Percentiles rank a stretch among this genome's conserved stretches.
phyloP scores from a whole-genome alignment of 805 yeast genomes.

The Yamadazyma insecticola region DNA sequence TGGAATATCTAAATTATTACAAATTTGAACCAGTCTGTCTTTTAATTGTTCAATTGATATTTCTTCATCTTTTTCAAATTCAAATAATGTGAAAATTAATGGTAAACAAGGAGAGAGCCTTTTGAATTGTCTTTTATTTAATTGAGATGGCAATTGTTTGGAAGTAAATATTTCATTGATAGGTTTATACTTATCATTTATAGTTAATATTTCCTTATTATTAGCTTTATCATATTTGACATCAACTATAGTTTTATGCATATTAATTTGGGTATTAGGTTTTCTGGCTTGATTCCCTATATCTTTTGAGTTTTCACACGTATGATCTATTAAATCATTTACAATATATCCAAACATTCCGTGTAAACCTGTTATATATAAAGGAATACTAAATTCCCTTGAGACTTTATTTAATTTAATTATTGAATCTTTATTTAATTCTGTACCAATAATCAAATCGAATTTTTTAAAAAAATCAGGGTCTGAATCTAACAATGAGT shows the following conservation, averaged over 20 bases:
- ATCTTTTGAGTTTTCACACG: conserved; percentile 48
- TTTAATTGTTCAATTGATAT: conserved; percentile 27
- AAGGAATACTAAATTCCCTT: conserved; percentile 54
- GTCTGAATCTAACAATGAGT: conserved; percentile 10
- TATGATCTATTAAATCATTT: conserved; percentile 69
- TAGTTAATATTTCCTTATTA: conserved; percentile 41
- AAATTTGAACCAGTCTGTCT: conserved; percentile 20
- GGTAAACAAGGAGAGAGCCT: conserved; percentile 57
- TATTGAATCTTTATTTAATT: conserved; percentile 42
- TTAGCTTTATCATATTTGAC: conserved; percentile 28
- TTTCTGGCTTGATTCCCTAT: conserved; percentile 40
- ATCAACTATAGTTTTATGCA: conserved; percentile 27
- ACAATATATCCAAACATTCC: conserved; percentile 84
- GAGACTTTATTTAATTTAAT: conserved; percentile 49
- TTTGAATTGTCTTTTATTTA: conserved; percentile 42
- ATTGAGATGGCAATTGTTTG: conserved; percentile 36
- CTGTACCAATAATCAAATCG: conserved; percentile 75
- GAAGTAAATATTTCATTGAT: conserved; percentile 30
- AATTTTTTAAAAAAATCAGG: conserved; percentile 46
- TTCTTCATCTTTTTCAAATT: conserved; percentile 23
- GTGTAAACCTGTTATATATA: conserved; percentile 63
- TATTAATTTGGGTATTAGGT: conserved; percentile 49
- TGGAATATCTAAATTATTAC: conserved; percentile 38
- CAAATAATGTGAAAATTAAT: conserved; percentile 52
- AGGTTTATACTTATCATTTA: conserved; percentile 33